Evolutionary conservation across 257 asterid species (phyloP).

Genomic region (Solanum pimpinellifolium): DNA sequence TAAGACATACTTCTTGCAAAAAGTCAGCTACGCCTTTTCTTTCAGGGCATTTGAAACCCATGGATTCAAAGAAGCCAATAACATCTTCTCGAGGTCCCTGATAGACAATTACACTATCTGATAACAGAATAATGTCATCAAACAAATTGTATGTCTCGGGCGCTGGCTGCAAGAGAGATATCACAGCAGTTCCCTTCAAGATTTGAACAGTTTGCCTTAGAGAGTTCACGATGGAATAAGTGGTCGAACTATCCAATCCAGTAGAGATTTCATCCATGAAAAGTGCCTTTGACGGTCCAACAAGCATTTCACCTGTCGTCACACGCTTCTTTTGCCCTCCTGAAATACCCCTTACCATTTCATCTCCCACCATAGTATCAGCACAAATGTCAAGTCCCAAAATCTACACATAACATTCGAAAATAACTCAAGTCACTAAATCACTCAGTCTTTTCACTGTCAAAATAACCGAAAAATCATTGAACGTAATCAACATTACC

Average conservation of each 20-base stretch:
- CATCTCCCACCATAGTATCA: constrained; percentile 32
- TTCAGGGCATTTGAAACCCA: constrained; percentile 56
- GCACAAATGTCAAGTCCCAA: constrained; percentile 29
- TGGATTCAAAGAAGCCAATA: constrained; percentile 38
- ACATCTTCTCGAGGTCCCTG: constrained; percentile 50
- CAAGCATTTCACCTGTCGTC: constrained; percentile 47
- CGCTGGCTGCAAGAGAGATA: constrained; percentile 63
- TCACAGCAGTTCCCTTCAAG: constrained; percentile 57
- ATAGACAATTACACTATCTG: constrained; percentile 46
- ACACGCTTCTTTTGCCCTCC: constrained; percentile 35
- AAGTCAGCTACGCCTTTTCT: constrained; percentile 65
- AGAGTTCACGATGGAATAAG: constrained; percentile 42
- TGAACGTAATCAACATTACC: not conserved
- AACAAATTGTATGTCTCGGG: constrained; percentile 55
- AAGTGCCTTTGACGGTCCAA: constrained; percentile 57
- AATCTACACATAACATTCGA: not conserved
- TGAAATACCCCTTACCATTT: constrained; percentile 27
- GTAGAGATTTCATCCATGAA: constrained; percentile 73
- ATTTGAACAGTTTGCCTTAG: constrained; percentile 45
- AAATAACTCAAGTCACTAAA: not conserved
- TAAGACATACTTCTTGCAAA: constrained; percentile 49
- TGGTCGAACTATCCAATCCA: constrained; percentile 58
- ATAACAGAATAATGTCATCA: constrained; percentile 47
- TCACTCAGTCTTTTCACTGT: not conserved
- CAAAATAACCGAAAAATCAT: not conserved